Evolutionary conservation across 2,329 filamentous ascomycete species (phyloP).

Genomic region (Xylariaceae sp.): DNA sequence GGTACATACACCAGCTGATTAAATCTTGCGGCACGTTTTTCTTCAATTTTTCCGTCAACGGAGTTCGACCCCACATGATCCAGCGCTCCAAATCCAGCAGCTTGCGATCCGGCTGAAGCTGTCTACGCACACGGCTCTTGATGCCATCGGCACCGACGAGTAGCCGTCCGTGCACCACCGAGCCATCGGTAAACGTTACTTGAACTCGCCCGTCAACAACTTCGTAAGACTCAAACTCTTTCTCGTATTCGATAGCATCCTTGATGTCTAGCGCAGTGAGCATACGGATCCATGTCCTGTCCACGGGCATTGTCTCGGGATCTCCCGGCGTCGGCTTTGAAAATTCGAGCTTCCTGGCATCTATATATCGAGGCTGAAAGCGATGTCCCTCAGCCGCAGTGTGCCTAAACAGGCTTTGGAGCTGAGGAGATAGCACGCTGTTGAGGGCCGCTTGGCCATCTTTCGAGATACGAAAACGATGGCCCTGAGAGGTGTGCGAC

Average conservation of each 20-base stretch:
- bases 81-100: conserved; percentile 37
- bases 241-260: conserved; percentile 36
- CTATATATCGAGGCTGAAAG: conserved; percentile 34
- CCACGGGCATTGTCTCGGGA: conserved; percentile 29
- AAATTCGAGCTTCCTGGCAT: conserved; percentile 30
- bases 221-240: conserved; percentile 34
- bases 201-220: conserved; percentile 24
- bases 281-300: conserved; percentile 37
- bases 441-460: conserved; percentile 30
- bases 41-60: conserved; percentile 29
- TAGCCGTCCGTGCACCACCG: conserved; percentile 26
- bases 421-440: conserved; percentile 30
- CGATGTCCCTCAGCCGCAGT: conserved; percentile 25
- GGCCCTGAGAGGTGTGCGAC: conserved; percentile 30
- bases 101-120: conserved; percentile 35
- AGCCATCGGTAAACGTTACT: conserved; percentile 34
- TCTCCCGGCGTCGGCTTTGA: conserved; percentile 20
- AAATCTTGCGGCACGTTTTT: conserved; percentile 22
- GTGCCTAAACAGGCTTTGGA: conserved; percentile 24
- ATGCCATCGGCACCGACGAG: conserved; percentile 39
- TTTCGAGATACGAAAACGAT: conserved; percentile 36
- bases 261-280: conserved; percentile 30
- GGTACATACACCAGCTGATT: conserved; percentile 37
- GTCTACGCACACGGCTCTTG: conserved; percentile 35
- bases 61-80: conserved; percentile 38